These are phyloP conservation scores for Albugo laibachii DNA, from an alignment of 352 stramenopile genomes.

Conservation along the genomic window DNA sequence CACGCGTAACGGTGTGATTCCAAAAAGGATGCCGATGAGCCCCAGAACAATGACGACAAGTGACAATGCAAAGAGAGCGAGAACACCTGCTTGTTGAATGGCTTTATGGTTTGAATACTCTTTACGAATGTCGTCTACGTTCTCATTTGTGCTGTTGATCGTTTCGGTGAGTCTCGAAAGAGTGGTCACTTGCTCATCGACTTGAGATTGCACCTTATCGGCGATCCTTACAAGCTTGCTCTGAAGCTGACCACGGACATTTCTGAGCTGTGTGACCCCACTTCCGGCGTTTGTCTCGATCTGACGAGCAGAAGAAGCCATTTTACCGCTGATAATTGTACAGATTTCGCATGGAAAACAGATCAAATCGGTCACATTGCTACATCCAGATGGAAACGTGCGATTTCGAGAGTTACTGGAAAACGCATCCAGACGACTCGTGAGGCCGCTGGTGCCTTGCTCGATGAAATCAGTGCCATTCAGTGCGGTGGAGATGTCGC, in stretches of 20 bases:
- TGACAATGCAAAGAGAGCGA: slow-evolving; percentile 30
- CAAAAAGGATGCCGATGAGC: slow-evolving; percentile 43
- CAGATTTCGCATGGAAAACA: slow-evolving; percentile 21
- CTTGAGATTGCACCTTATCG: slow-evolving; percentile 13
- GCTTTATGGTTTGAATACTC: slow-evolving; percentile 23
- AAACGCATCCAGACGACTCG: slow-evolving; percentile 13
- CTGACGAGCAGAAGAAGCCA: slow-evolving; percentile 9
- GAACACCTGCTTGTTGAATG: slow-evolving; percentile 17
- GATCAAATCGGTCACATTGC: slow-evolving; percentile 6
- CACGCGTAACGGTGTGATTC: slow-evolving; percentile 30
- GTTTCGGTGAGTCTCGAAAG: slow-evolving; percentile 11
- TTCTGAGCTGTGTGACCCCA: slow-evolving; percentile 14
- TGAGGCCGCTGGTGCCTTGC: slow-evolving; percentile 13
- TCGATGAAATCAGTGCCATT: slow-evolving; percentile 25
- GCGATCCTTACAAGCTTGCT: slow-evolving; percentile 18
- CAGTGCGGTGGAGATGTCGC: slow-evolving; percentile 13
- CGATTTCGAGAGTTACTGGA: slow-evolving; percentile 8
- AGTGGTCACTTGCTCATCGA: slow-evolving; percentile 16
- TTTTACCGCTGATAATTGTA: slow-evolving; percentile 15
- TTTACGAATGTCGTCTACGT: slow-evolving; percentile 15
- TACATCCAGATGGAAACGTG: slow-evolving; percentile 16
- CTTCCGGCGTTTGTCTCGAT: slow-evolving; percentile 19
- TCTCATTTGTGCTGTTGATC: slow-evolving; percentile 12
- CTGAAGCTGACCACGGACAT: slow-evolving; percentile 16
- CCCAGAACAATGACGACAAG: slow-evolving; percentile 30